A percentile compares a stretch with the other conserved stretches of the same genome.
Conservation (phyloP, 2,329 filamentous ascomycete species). For the Verticillium dahliae region DNA sequence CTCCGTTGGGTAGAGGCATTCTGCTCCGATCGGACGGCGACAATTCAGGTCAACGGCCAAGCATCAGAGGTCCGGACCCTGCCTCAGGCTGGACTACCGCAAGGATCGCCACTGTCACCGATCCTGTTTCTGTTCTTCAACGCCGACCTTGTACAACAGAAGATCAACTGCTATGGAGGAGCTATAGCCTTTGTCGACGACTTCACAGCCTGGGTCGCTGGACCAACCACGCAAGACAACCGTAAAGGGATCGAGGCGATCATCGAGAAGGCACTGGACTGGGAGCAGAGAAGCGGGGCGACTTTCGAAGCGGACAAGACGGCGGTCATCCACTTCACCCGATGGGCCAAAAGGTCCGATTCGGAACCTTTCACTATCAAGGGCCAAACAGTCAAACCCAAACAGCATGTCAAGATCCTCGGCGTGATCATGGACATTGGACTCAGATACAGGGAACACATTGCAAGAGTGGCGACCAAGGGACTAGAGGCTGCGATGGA, state of each 20-base stretch:
- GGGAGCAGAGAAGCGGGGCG: constrained; percentile 16
- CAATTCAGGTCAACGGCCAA: constrained; percentile 8
- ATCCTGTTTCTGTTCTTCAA: constrained; percentile 26
- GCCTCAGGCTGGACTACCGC: constrained; percentile 17
- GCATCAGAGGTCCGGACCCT: constrained; percentile 8
- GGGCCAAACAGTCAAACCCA: neutral
- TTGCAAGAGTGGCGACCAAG: no score
- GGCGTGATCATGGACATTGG: constrained; percentile 13
- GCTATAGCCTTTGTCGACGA: constrained; percentile 13
- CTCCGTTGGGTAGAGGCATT: no score
- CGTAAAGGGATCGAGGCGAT: constrained; percentile 14
- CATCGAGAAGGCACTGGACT: constrained; percentile 14
- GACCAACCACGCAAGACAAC: constrained; percentile 3
- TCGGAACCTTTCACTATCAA: neutral
- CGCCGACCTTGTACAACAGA: constrained; percentile 16
- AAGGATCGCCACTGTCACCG: constrained; percentile 26
- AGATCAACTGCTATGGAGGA: constrained; percentile 18
- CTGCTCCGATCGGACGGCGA: no score
- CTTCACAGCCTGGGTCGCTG: neutral
- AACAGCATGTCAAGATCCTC: constrained; percentile 10
- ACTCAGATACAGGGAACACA: no score
- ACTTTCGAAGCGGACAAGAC: constrained; percentile 19
- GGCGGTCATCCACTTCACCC: constrained; percentile 10
- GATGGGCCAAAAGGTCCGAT: neutral
- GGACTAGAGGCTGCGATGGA: no score